These are phyloP conservation scores for Rutstroemia sydowiana DNA, from an alignment of 2,329 filamentous ascomycete genomes.

Conservation along the genomic window DNA sequence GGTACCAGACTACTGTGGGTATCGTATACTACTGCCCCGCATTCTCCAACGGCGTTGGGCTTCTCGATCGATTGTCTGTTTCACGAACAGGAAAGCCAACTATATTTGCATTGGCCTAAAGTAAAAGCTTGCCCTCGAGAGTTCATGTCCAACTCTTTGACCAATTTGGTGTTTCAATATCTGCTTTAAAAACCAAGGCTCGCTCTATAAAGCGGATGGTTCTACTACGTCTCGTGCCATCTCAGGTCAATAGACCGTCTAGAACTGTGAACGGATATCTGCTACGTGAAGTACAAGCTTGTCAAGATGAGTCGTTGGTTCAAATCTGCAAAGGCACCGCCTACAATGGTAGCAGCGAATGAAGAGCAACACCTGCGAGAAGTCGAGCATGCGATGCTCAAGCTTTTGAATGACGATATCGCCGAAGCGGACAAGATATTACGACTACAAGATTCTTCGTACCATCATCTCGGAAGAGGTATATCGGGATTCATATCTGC, in stretches of 20 bases:
- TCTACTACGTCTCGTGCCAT: not conserved
- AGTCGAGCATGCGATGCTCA: conserved; percentile 56
- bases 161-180: not conserved
- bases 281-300: not conserved
- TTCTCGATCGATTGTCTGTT: not conserved
- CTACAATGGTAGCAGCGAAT: conserved; percentile 30
- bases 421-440: conserved; percentile 71
- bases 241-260: not conserved
- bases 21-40: not conserved
- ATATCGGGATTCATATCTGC: conserved; percentile 80
- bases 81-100: not conserved
- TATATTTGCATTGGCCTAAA: not conserved
- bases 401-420: conserved; percentile 87
- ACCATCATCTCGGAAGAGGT: conserved; percentile 76
- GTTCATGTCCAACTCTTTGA: not conserved
- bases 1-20: not conserved
- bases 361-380: conserved; percentile 50
- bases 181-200: not conserved
- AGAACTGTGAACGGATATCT: not conserved
- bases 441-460: conserved; percentile 68
- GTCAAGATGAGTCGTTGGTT: conserved; percentile 29
- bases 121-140: not conserved
- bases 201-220: not conserved
- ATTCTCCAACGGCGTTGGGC: not conserved
- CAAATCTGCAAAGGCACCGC: conserved; percentile 19